Evolutionary conservation across 2,329 filamentous ascomycete genomes (phyloP).

Genomic region (Pestalotiopsis sp.): DNA sequence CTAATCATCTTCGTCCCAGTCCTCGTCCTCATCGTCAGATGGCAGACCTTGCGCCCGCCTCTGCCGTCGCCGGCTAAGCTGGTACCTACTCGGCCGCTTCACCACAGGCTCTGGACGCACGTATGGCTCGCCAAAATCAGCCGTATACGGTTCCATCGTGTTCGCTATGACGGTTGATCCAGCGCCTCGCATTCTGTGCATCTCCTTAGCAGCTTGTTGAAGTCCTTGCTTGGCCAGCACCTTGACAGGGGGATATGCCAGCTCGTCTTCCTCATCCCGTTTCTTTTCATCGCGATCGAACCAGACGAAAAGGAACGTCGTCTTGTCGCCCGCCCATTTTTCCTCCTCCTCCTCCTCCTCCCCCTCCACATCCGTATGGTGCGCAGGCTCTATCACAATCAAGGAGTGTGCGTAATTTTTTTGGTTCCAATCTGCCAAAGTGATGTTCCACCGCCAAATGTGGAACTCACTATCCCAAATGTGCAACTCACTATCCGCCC

Average conservation of each 20-base stretch:
- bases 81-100: neutral
- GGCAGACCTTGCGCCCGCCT: neutral
- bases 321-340: constrained; percentile 7
- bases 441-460: neutral
- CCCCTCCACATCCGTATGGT: neutral
- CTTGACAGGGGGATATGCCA: neutral
- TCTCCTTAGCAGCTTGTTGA: constrained; percentile 2
- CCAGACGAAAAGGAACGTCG: constrained; percentile 3
- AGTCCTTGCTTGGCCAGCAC: constrained; percentile 3
- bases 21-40: neutral
- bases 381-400: neutral
- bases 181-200: constrained; percentile 7
- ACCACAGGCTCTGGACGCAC: neutral
- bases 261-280: constrained; percentile 7
- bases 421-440: neutral
- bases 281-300: neutral
- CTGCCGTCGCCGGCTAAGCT: neutral
- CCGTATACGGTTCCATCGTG: neutral
- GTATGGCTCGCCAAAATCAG: constrained; percentile 7
- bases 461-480: too few species aligned
- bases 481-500: neutral
- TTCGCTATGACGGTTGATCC: neutral
- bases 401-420: neutral
- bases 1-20: neutral
- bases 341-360: neutral